Base-by-base conservation (phyloP, 2,329 filamentous ascomycete genomes). In the Claviceps pusilla region DNA sequence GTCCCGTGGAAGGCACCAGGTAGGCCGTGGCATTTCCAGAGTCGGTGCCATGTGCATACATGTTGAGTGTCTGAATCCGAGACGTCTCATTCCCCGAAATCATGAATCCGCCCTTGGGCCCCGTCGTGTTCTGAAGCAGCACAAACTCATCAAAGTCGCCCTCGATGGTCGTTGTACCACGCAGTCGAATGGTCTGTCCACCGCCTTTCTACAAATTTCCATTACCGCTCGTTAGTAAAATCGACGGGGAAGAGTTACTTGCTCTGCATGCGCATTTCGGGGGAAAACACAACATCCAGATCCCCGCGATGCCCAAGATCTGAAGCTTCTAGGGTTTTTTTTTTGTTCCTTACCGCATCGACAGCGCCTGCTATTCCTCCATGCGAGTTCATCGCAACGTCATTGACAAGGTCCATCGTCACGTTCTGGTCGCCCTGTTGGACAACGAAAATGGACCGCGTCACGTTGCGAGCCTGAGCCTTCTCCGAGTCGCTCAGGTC, bases 111-210 rank as follows among this genome's bases (percentile, higher is more conserved):
- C 71, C 71, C 43, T 66, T 60, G 0, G 72, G 61, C 2, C 79
- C 76, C 9, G 79, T 79, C 10, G 72, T 73, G 59, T 82, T 80
- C 51, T 75, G 67, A 50, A 89, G 77, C 1, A 72, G 73, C 5
- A 89, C 68, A 61, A 89, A 89, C 7, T 76, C 76, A 59, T 89
- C 85, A 59, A 86, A 89, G 64, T 89, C 86, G 24, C 86, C 86
- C 61, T 85, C 68, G 0, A 63, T 62, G 0, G 84, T 88, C 0
- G 86, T 89, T 51, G 75, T 69, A 63, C 82, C 81, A 0, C 85
- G 83, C 42, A 88, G 68, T 0, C 73, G 77, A 45, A 87, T 69
- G 37, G 76, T 76, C 65, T 89, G 83, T 2, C 70, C 71, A 10
- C 83, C 83, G 47, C 82, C 83, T 28, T 73, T 60, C 64, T 67